Evolutionary conservation across 192 early-diverging fungal species (phyloP), one percentile per base, ranked within the genome.

Genomic region (Coemansia nantahalensis): DNA sequence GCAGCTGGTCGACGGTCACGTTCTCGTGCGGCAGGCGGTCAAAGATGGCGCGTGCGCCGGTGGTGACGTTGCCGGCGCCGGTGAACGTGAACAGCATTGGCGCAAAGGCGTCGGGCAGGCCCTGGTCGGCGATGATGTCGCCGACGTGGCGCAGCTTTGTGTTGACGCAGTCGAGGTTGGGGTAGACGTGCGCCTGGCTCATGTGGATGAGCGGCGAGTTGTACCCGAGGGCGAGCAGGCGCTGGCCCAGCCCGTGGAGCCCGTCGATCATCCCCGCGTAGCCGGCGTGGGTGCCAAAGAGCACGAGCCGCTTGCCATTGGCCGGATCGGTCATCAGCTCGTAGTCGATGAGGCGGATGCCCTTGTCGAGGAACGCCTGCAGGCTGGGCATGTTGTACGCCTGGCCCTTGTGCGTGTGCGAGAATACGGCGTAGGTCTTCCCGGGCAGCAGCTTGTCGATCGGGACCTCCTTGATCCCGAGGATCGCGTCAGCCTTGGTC

Each of bases 331-430:
- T 85, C 83, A 98, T 83, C 34, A 97, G 80, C 67, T 98, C 96
- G 56, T 98, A 98, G 76, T 98, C 96, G 39, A 97, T 90, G 39
- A 98, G 69, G 8, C 89, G 85, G 55, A 97, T 90, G 49, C 83
- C 84, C 81, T 93, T 92, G 70, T 97, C 92, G 33, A 98, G 76
- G 37, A 95, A 81, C 37, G 80, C 70, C 60, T 93, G 82, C 43
- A 98, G 81, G 73, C 90, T 85, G 30, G 85, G 84, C 91, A 95
- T 93, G 70, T 95, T 95, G 68, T 94, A 89, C n/a, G 45, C 32
- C 48, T 95, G 94, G 32, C 94, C 96, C 78, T 98, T 98, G 78
- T 95, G 93, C 1, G 93, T 97, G 74, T 98, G 96, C 42, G 93
- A 95, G 51, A 98, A 98, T 68, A 91, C 87, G 26, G 97, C 26